Conservation (phyloP, 2,329 filamentous ascomycete genomes). For the Sarocladiaceae sp. region DNA sequence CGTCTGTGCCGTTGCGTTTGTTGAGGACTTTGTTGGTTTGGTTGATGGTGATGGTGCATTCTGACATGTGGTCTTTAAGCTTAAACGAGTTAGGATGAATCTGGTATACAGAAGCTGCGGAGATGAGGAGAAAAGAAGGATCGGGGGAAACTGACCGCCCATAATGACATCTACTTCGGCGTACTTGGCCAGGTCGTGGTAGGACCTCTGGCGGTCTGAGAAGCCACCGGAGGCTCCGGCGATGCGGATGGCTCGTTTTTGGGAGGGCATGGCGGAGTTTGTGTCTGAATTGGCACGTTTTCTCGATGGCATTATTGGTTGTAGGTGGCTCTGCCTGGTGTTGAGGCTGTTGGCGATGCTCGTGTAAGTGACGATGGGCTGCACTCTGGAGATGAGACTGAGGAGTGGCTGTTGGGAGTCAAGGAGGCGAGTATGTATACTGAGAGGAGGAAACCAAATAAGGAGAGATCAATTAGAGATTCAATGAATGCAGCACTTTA, state of each 20-base stretch:
- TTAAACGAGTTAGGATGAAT: no score
- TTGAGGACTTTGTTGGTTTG: conserved; percentile 21
- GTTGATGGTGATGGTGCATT: conserved; percentile 26
- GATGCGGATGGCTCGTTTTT: conserved; percentile 31
- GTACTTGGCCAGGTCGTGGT: conserved; percentile 32
- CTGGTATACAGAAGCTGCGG: no score
- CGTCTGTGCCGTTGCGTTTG: conserved; percentile 11
- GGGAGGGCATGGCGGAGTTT: conserved; percentile 17
- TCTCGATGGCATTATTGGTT: no score
- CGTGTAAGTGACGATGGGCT: background rate
- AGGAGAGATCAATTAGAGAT: no score
- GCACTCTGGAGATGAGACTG: background rate
- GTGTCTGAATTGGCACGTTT: no score
- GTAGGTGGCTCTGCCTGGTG: background rate
- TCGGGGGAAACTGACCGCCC: conserved; percentile 10
- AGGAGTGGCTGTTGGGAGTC: background rate
- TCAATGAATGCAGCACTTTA: no score
- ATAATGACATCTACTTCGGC: conserved; percentile 25
- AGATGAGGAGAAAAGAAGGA: background rate
- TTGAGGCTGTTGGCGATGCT: background rate
- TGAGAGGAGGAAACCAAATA: background rate
- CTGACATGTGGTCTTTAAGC: conserved; percentile 23
- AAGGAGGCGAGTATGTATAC: background rate
- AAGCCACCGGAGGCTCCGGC: conserved; percentile 36
- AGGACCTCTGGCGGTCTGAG: conserved; percentile 35